phyloP scores from a whole-genome alignment of 2,329 filamentous ascomycete genomes.

The Capronia americana region DNA sequence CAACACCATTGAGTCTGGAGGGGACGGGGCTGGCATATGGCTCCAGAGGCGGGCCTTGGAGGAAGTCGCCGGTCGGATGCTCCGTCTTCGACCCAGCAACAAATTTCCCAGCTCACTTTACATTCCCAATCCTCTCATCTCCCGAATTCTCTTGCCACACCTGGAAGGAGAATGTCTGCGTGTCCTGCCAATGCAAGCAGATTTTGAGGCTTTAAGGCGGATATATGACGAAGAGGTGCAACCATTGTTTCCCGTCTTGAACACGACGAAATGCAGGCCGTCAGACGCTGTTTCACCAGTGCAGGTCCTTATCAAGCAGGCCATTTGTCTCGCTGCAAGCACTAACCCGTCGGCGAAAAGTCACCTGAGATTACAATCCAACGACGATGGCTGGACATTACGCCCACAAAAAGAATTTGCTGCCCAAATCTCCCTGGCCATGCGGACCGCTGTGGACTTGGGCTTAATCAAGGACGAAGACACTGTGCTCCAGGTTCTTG shows the following conservation, averaged over 20 bases:
- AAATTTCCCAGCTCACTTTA: neutral
- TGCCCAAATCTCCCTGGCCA: neutral
- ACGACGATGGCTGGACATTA: neutral
- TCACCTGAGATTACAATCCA: neutral
- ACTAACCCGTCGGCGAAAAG: slow-evolving; percentile 53
- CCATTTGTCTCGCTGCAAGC: slow-evolving; percentile 62
- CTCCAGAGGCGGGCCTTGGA: neutral
- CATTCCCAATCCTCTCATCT: neutral
- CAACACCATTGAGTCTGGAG: slow-evolving; percentile 12
- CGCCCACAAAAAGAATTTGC: neutral
- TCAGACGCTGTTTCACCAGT: slow-evolving; percentile 36
- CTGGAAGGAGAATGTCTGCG: neutral
- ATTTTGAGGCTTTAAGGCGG: neutral
- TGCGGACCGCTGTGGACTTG: neutral
- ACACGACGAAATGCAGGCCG: neutral
- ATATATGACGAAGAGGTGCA: neutral
- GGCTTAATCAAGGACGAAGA: neutral
- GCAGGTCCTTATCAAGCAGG: slow-evolving; percentile 56
- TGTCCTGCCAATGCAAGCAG: neutral
- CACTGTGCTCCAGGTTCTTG: neutral
- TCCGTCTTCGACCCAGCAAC: neutral
- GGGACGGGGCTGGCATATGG: neutral
- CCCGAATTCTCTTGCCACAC: slow-evolving; percentile 6
- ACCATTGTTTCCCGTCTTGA: neutral
- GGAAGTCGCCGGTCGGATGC: neutral